Evolutionary conservation across 805 yeast species (phyloP).

Genomic region (Yamadazyma endophytica): DNA sequence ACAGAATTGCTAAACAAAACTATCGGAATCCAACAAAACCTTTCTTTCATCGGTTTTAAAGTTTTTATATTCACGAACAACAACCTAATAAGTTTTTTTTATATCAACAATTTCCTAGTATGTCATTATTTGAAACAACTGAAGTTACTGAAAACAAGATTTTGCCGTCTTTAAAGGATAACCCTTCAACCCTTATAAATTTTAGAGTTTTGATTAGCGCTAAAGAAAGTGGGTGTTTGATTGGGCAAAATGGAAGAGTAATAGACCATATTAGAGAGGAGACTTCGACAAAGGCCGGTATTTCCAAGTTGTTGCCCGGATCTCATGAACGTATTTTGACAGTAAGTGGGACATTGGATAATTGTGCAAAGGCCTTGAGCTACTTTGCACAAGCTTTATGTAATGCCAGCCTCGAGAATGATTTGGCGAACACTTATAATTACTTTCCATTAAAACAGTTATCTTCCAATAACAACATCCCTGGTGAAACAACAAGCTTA

Average conservation of each 20-base stretch:
- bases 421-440: constrained; percentile 36
- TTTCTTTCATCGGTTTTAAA: not conserved
- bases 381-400: constrained; percentile 65
- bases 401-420: constrained; percentile 27
- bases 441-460: constrained; percentile 60
- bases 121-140: not conserved
- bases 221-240: constrained; percentile 86
- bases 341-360: constrained; percentile 67
- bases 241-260: constrained; percentile 79
- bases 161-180: constrained; percentile 9
- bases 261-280: constrained; percentile 72
- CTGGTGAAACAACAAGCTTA: constrained; percentile 50
- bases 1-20: no score
- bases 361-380: constrained; percentile 66
- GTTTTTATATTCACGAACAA: no score
- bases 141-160: no score
- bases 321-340: constrained; percentile 81
- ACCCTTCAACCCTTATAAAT: constrained; percentile 31
- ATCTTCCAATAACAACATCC: constrained; percentile 47
- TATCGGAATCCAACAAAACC: not conserved
- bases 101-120: constrained; percentile 1
- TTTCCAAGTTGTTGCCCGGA: constrained; percentile 74
- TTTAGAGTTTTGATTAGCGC: constrained; percentile 67
- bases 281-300: constrained; percentile 81
- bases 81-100: constrained; percentile 1